These are phyloP conservation scores for Penicillium sp. DNA, from an alignment of 2,329 filamentous ascomycete genomes.

Conservation along the genomic window DNA sequence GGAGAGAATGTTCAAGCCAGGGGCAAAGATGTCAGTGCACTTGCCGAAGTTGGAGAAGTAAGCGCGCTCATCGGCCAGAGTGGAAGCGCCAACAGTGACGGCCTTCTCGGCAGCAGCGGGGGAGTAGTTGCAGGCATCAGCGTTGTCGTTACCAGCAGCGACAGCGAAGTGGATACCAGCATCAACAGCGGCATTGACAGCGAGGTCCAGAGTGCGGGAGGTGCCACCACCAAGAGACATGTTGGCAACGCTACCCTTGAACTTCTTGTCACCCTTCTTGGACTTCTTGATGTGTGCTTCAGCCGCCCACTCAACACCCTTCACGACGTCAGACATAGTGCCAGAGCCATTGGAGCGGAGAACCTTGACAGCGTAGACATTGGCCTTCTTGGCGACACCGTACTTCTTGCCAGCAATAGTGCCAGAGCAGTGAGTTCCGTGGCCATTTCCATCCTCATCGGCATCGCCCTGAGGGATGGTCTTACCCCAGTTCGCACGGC, in stretches of 20 bases:
- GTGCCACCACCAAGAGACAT: constrained; percentile 99
- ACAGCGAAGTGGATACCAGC: constrained; percentile 96
- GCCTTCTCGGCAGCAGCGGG: constrained; percentile 88
- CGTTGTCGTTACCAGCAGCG: constrained; percentile 97
- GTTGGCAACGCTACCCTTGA: constrained; percentile 99
- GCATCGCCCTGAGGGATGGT: constrained; percentile 82
- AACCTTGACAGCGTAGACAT: constrained; percentile 96
- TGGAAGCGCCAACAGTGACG: constrained; percentile 93
- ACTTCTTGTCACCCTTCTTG: constrained; percentile 82
- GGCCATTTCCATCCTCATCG: constrained; percentile 92
- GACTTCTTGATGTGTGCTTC: constrained; percentile 72
- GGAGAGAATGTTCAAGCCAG: constrained; percentile 92
- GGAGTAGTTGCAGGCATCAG: constrained; percentile 98
- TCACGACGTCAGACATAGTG: constrained; percentile 97
- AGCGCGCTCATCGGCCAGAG: constrained; percentile 87
- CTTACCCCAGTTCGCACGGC: constrained; percentile 93
- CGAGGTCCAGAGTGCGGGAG: constrained; percentile 82
- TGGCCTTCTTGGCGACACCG: constrained; percentile 98
- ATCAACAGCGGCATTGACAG: constrained; percentile 88
- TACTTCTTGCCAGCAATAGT: constrained; percentile 98
- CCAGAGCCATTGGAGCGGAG: constrained; percentile 95
- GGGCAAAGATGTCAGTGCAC: constrained; percentile 99
- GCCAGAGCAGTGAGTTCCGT: constrained; percentile 98
- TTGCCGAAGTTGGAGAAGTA: constrained; percentile 99
- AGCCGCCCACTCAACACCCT: constrained; percentile 94